Evolutionary conservation across 441 rosid genomes (phyloP).

Genomic region (Metrosideros polymorpha): DNA sequence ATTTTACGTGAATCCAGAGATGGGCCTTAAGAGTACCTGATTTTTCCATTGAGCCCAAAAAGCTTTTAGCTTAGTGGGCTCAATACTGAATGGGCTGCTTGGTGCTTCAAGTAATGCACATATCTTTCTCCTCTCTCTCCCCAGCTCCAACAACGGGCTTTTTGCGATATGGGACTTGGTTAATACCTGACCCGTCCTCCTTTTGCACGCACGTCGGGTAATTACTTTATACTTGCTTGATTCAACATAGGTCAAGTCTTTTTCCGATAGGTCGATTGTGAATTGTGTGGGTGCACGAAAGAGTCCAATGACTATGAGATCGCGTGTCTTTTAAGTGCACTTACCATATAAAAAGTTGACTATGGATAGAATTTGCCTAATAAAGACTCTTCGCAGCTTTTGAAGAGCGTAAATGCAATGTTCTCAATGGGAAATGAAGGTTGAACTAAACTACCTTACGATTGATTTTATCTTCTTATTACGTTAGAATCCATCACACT

Average conservation of each 20-base stretch:
- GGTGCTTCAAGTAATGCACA: not conserved
- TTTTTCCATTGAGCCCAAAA: not conserved
- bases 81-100: not conserved
- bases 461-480: not conserved
- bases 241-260: not conserved
- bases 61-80: not conserved
- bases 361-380: too few species aligned
- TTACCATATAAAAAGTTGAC: not conserved
- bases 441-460: not conserved
- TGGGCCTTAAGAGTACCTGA: not conserved
- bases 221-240: not conserved
- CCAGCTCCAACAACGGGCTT: not conserved
- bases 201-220: not conserved
- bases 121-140: not conserved
- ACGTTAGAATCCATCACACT: not conserved
- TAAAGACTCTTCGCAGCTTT: too few species aligned
- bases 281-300: not conserved
- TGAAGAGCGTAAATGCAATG: too few species aligned
- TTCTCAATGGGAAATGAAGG: not conserved
- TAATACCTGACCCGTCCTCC: not conserved
- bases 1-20: not conserved
- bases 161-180: not conserved
- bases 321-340: not conserved
- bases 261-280: not conserved
- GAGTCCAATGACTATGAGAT: not conserved